phyloP scores from a whole-genome alignment of 2,329 filamentous ascomycete species.

The Talaromyces albobiverticillius region DNA sequence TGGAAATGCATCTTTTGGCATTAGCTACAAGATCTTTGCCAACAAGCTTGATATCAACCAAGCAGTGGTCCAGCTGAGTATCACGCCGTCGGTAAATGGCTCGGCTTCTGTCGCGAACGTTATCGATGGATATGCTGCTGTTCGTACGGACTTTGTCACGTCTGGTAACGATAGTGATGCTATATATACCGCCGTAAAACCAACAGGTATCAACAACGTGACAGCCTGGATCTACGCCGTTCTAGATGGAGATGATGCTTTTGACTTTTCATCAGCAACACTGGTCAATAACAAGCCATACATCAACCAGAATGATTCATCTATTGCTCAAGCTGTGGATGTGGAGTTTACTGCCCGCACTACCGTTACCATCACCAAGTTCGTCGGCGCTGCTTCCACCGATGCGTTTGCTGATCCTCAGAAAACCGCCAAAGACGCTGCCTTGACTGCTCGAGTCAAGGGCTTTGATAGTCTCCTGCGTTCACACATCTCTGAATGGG shows the following conservation, averaged over 20 bases:
- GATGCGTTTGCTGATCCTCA: conserved; percentile 64
- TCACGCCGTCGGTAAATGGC: conserved; percentile 53
- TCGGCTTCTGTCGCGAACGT: conserved; percentile 64
- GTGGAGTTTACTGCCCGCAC: conserved; percentile 54
- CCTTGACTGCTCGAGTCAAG: conserved; percentile 45
- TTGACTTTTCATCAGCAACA: conserved; percentile 42
- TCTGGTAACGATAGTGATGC: conserved; percentile 55
- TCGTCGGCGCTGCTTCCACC: conserved; percentile 64
- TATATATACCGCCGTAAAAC: conserved; percentile 65
- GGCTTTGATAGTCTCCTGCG: conserved; percentile 57
- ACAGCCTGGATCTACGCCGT: conserved; percentile 58
- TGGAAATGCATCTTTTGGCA: conserved; percentile 49
- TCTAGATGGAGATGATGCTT: conserved; percentile 36
- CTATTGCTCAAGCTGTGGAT: conserved; percentile 60
- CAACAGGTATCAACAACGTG: conserved; percentile 59
- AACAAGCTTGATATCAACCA: conserved; percentile 63
- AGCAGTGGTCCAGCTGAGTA: conserved; percentile 58
- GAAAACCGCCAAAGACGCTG: conserved; percentile 54
- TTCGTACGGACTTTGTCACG: conserved; percentile 58
- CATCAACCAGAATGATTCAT: conserved; percentile 58
- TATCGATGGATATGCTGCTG: conserved; percentile 66
- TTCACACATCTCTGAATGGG: conserved; percentile 63
- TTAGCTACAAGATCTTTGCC: conserved; percentile 65
- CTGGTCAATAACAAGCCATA: conserved; percentile 47
- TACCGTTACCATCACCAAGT: conserved; percentile 61